These are phyloP conservation scores for Erodium maritimum DNA, from an alignment of 345 rosid species.

Conservation along the genomic window DNA sequence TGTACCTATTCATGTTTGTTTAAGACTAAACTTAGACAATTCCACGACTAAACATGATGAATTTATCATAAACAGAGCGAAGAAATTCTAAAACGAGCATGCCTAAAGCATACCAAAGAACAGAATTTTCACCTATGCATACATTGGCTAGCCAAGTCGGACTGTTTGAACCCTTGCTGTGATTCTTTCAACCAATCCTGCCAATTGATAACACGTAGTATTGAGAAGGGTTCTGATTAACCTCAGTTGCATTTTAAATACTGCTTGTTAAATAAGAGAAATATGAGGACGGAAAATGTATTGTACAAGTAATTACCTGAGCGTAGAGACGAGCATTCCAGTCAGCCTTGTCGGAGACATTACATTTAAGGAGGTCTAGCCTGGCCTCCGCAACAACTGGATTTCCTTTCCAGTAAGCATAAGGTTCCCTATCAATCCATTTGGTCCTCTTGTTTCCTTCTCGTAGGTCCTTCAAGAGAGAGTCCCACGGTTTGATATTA, in stretches of 20 bases:
- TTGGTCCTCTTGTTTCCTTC: constrained; percentile 34
- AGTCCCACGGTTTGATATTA: constrained; percentile 64
- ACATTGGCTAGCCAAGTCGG: constrained; percentile 73
- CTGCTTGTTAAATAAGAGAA: too few species aligned
- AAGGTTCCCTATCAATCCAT: constrained; percentile 66
- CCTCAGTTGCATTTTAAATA: too few species aligned
- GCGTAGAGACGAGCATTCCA: constrained; percentile 81
- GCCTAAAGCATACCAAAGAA: too few species aligned
- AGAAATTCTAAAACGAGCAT: too few species aligned
- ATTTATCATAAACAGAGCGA: too few species aligned
- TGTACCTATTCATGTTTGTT: too few species aligned
- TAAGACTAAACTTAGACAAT: too few species aligned
- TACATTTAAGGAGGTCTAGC: constrained; percentile 62
- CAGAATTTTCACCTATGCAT: constrained; percentile 47
- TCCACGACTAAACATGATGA: too few species aligned
- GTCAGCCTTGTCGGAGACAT: constrained; percentile 50
- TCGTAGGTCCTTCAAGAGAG: constrained; percentile 29
- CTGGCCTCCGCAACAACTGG: constrained; percentile 59
- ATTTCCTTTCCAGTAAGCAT: constrained; percentile 91
- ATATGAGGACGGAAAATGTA: too few species aligned
- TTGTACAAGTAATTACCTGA: constrained; percentile 26
- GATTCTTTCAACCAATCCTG: constrained; percentile 74
- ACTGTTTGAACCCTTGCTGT: constrained; percentile 58
- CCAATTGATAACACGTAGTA: constrained; percentile 1
- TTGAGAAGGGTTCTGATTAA: too few species aligned